phyloP scores from a whole-genome alignment of 2,329 filamentous ascomycete species.

The Hypoxylon sp. region DNA sequence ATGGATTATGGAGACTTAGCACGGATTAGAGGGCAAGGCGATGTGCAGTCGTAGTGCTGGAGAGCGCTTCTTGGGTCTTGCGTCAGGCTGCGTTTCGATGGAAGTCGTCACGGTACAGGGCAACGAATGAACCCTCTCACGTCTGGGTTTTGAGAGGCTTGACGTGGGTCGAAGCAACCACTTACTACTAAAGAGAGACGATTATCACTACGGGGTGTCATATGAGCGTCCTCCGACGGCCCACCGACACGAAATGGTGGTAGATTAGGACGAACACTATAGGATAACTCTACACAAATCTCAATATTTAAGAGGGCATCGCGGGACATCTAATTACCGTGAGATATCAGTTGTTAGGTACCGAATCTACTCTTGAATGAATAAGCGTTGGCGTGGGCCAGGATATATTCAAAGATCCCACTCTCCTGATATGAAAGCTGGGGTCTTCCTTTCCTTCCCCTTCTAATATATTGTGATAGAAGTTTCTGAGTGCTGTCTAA shows the following conservation, averaged over 20 bases:
- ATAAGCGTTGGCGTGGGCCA: background rate
- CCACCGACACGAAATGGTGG: background rate
- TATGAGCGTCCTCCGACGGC: background rate
- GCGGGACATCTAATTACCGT: background rate
- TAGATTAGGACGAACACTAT: background rate
- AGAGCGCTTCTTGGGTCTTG: background rate
- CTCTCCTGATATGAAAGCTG: background rate
- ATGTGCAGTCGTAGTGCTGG: background rate
- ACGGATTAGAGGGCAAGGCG: slow-evolving; percentile 58
- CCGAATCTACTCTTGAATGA: background rate
- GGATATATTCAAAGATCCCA: background rate
- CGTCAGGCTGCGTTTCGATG: background rate
- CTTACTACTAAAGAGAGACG: background rate
- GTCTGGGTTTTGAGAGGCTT: background rate
- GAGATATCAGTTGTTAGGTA: background rate
- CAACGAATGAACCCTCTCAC: background rate
- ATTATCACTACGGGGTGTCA: background rate
- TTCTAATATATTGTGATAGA: background rate
- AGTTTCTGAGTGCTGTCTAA: background rate
- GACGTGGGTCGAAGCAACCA: background rate
- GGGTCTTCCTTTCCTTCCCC: background rate
- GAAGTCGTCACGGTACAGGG: background rate
- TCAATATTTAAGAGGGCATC: background rate
- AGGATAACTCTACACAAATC: background rate
- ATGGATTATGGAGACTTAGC: slow-evolving; percentile 87